Evolutionary conservation across 805 yeast species (phyloP), one percentile per base, ranked within the genome.

Genomic region (Priceomyces castillae): DNA sequence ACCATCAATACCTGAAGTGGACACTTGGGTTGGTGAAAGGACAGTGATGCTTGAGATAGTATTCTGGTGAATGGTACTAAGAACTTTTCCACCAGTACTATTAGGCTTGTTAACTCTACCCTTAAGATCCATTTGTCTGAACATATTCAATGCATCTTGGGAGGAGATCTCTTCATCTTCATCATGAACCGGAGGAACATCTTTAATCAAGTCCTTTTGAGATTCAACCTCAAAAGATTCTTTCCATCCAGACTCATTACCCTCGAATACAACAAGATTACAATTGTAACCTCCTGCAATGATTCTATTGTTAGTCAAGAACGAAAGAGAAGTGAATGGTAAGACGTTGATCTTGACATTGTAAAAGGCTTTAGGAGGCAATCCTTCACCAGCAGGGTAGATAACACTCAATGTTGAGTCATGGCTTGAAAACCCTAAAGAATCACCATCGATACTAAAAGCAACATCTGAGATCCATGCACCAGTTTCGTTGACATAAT

Each of bases 391-490:
- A 25, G 77, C 74, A 3, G 95, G 90, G 59, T 89, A 90, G 30
- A 88, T 85, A 31, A 92, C 73, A 18, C 81, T 81, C 47, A 94
- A 65, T n/a, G 90, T 72, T 11, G 95, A 84, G 65, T 92, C 97
- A 62, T 92, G 96, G 36, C 90, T 77, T 15, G 80, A 94, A 61
- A 79, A 90, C 0, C 86, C 97, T 48, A 92, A 68, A 11, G 83
- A 77, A 54, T 88, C 78, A 39, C 90, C 92, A 41, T 77, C 71
- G 4, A 95, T 90, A 48, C 87, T 81, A 74, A 95, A 92, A 37
- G 83, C 76, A 38, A 90, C 92, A 58, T 80, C 96, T 61, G 94
- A 97, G 48, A 92, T 81, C 95, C 97, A 94, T 23, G 95, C 86
- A 34, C 90, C 90, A 37, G 83, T 78, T 52, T 80, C 77, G 47